Evolutionary conservation across 306 rosid genomes (phyloP), one percentile per base, ranked within the genome.

Genomic region (Citrullus colocynthis): DNA sequence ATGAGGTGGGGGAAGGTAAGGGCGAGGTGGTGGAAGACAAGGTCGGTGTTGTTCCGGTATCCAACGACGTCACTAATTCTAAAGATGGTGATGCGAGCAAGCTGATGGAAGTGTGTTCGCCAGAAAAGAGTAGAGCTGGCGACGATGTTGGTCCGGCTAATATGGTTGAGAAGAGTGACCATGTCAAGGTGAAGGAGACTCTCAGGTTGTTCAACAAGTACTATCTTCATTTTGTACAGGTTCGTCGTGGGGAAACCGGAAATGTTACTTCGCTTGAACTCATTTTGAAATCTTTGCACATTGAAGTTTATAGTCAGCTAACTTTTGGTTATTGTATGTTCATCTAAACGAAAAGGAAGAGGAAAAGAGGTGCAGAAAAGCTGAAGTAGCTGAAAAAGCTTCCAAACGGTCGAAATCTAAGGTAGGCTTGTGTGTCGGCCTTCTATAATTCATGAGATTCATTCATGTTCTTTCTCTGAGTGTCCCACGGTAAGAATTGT

Each of bases 221-320:
- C 63, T 95, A 92, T 63, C 97, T 95, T 58, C 88, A 87, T 74
- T 86, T 86, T 17, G 90, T 95, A 18, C 97, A 95, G 97, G 98
- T 92, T 64, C 57, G 85, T 76, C 36, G 20, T 18, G 18, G 28
- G 17, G 57, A 15, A 42, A 42, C 52, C 52, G 52, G 58, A 34
- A 28, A 42, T 39, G 57, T 30, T 21, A 77, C 20, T 62, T 56
- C 0, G 0, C 52, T 58, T 28, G 49, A 52, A 66, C n/a, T 42
- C 36, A 32, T 28, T 83, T 6, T 16, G 6, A 15, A 12, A 63
- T 51, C 24, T 42, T 54, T 17, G 70, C 7, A 28, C 37, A 54
- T 59, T 65, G n/a, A 20, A 16, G 16, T 70, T 34, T 28, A 32
- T 28, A 48, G 48, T 32, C 64, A 4, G 60, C 76, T 72, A 30